Evolutionary conservation across 176 grass and related monocot species (phyloP), one percentile per base, ranked within the genome.

Genomic region (Zoysia pacifica): DNA sequence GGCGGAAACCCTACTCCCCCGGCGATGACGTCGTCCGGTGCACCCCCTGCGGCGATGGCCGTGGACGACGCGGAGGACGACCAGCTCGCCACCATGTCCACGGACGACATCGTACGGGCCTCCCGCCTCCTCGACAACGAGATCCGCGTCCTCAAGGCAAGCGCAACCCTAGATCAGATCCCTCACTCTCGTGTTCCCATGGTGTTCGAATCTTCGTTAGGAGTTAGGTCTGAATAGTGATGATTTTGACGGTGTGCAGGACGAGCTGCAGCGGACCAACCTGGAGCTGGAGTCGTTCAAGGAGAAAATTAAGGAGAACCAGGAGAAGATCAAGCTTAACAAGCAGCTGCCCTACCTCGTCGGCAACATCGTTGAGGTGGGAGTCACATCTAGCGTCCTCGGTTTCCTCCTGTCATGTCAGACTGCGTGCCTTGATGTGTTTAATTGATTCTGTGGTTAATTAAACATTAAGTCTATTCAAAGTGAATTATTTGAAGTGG

Each of bases 321-420:
- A 97, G 78, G 86, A 93, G 86, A 97, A 93, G 70, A 97, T 97
- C 12, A 97, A 97, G 78, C 78, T 91, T 19, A 89, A 91, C 86
- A 97, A 93, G 81, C 86, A 89, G 84, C 81, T 97, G 2, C 94
- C 91, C 2, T 97, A 97, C 53, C 88, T 93, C 3, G 91, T 97
- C n/a, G 91, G 91, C 10, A 97, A 91, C 88, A 93, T 97, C 51
- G 91, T 97, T 9, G 91, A 97, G 91, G 94, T 97, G 15, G 39
- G 51, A 18, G 59, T 62, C 20, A 11, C 53, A 15, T 73, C 48
- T 5, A 13, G 18, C 5, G 15, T 11, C 63, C 16, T 40, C 48
- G 0, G 9, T 68, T 79, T 19, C 36, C 11, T 54, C 18, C 46
- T 54, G 64, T 2, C 2, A 43, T 64, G 38, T 73, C 40, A 43